Percentiles rank a stretch among this genome's conserved stretches.
Conservation (phyloP, 257 asterid genomes). For the Nicotiana sylvestris region DNA sequence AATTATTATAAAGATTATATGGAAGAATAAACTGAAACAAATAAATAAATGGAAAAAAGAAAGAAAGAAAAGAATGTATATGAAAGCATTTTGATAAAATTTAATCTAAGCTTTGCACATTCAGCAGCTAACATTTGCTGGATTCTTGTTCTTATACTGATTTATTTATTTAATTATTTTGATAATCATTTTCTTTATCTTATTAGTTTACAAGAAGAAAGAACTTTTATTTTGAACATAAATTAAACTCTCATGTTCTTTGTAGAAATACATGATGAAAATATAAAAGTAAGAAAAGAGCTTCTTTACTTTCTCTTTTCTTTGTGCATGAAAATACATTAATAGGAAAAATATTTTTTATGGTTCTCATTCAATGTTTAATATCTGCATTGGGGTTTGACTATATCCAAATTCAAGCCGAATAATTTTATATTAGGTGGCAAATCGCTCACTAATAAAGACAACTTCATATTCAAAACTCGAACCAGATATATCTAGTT, state of each 20-base stretch:
- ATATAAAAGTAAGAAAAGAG: background rate
- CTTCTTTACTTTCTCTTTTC: background rate
- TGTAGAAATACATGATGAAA: background rate
- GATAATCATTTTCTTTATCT: background rate
- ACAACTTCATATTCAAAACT: too few relatives aligned
- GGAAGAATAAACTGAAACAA: background rate
- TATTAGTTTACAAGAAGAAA: background rate
- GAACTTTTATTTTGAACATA: background rate
- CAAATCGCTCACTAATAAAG: too few relatives aligned
- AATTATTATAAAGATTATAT: slow-evolving; percentile 16
- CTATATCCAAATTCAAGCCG: rapidly evolving
- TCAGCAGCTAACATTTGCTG: slow-evolving; percentile 11
- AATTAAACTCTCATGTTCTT: background rate
- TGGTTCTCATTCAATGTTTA: too few relatives aligned
- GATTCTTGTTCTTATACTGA: background rate
- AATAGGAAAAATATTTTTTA: too few relatives aligned
- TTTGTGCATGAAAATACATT: too few relatives aligned
- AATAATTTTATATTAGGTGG: too few relatives aligned
- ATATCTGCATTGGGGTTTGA: rapidly evolving
- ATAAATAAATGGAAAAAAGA: background rate
- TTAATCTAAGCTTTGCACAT: background rate
- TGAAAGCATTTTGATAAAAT: background rate
- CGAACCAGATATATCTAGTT: too few relatives aligned
- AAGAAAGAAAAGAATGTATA: background rate
- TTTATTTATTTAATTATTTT: background rate